phyloP scores from a whole-genome alignment of 2,329 filamentous ascomycete species.

The Tolypocladium ophioglossoides region DNA sequence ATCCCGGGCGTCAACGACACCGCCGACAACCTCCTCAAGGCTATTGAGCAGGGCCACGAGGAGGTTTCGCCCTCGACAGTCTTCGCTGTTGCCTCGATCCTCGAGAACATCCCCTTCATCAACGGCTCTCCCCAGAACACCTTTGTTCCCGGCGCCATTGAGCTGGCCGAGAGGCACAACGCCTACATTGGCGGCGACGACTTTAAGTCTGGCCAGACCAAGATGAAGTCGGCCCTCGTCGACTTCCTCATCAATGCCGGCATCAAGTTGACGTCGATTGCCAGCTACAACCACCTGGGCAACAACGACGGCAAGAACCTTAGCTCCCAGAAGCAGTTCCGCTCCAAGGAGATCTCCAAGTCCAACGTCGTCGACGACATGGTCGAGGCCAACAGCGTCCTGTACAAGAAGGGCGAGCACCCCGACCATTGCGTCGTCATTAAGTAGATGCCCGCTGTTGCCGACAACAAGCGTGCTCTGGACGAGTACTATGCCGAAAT shows the following conservation, averaged over 20 bases:
- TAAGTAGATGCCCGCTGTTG: constrained; percentile 99
- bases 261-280: constrained; percentile 97
- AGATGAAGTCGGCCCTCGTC: constrained; percentile 99
- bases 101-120: constrained; percentile 89
- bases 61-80: constrained; percentile 94
- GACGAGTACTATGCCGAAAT: constrained; percentile 99
- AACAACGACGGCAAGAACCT: constrained; percentile 99
- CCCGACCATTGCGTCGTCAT: constrained; percentile 98
- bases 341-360: constrained; percentile 99
- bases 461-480: constrained; percentile 96
- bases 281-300: constrained; percentile 97
- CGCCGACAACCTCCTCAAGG: constrained; percentile 80
- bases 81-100: constrained; percentile 88
- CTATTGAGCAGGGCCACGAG: constrained; percentile 77
- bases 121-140: constrained; percentile 99
- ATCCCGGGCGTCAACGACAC: constrained; percentile 89
- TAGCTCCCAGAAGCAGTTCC: constrained; percentile 95
- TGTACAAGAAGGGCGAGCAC: constrained; percentile 88
- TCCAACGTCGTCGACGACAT: constrained; percentile 99
- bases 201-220: constrained; percentile 99
- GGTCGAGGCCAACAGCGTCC: constrained; percentile 87
- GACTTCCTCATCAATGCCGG: constrained; percentile 98
- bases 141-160: constrained; percentile 85
- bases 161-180: constrained; percentile 76
- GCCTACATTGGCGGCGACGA: constrained; percentile 96